Percentiles rank a stretch among this genome's conserved stretches.
phyloP scores from a whole-genome alignment of 2,329 filamentous ascomycete genomes.

The Colletotrichum lindemuthianum region DNA sequence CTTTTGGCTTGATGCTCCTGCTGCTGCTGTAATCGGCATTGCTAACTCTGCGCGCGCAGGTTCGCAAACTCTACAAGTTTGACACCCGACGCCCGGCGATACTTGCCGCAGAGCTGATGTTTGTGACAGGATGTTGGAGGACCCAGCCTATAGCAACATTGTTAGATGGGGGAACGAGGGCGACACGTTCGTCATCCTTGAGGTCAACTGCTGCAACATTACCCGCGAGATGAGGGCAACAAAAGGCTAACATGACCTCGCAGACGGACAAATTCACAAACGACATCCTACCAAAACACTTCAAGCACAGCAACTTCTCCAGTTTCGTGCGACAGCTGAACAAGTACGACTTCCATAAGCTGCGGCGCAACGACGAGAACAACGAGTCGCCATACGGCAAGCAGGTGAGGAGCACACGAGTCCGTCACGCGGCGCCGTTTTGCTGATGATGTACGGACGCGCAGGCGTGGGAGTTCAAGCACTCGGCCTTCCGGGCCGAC shows the following conservation, averaged over 20 bases:
- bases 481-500: conserved; percentile 94
- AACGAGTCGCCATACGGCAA: conserved; percentile 83
- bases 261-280: conserved; percentile 99
- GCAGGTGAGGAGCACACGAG: conserved; percentile 64
- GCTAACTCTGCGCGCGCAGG: conserved; percentile 63
- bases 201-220: conserved; percentile 67
- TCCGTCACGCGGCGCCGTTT: not conserved
- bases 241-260: not conserved
- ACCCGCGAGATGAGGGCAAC: not conserved
- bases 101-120: conserved; percentile 43
- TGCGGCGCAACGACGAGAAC: conserved; percentile 88
- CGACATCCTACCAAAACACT: conserved; percentile 95
- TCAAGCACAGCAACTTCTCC: conserved; percentile 99
- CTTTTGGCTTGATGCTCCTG: too few species aligned
- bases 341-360: conserved; percentile 99
- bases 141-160: conserved; percentile 89
- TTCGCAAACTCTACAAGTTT: conserved; percentile 98
- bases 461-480: conserved; percentile 95
- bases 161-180: conserved; percentile 96
- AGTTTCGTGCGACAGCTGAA: conserved; percentile 96
- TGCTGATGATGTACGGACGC: conserved; percentile 7
- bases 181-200: conserved; percentile 95
- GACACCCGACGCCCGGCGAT: conserved; percentile 40
- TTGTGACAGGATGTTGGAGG: conserved; percentile 86
- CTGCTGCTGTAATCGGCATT: conserved; percentile 22